Conservation (phyloP, 192 early-diverging fungal species). For the Coemansia sp. region DNA sequence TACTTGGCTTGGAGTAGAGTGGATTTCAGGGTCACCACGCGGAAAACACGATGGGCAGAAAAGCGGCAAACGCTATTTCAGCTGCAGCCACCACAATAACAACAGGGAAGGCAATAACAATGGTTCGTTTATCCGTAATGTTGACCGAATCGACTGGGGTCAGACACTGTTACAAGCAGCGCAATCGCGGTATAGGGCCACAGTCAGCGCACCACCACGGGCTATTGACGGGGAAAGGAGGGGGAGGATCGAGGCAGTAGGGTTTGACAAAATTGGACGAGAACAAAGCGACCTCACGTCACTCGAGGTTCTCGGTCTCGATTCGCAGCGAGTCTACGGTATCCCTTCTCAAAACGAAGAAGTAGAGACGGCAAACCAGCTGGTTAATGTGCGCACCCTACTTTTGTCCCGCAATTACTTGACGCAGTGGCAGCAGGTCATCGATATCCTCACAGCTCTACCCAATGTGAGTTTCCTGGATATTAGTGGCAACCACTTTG, state of each 20-base stretch:
- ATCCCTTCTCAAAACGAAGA: neutral
- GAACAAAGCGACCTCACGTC: conserved; percentile 14
- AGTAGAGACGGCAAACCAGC: neutral
- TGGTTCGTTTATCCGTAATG: conserved; percentile 42
- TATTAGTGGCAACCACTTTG: conserved; percentile 35
- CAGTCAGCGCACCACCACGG: conserved; percentile 5
- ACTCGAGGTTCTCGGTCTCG: conserved; percentile 17
- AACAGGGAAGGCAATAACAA: neutral
- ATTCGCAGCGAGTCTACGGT: conserved; percentile 9
- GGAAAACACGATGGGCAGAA: conserved; percentile 56
- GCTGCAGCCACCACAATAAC: too few relatives aligned
- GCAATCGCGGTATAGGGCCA: conserved; percentile 19
- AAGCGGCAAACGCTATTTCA: conserved; percentile 35
- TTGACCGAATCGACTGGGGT: conserved; percentile 37
- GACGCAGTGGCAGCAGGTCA: conserved; percentile 15
- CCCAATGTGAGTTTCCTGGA: conserved; percentile 14
- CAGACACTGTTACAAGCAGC: conserved; percentile 28
- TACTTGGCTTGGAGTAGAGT: conserved; percentile 57
- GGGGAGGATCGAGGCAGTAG: conserved; percentile 37
- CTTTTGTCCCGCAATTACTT: conserved; percentile 32
- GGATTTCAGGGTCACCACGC: conserved; percentile 18
- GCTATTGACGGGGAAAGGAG: conserved; percentile 28
- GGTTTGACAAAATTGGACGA: conserved; percentile 26
- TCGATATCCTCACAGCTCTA: conserved; percentile 10
- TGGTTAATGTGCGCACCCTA: conserved; percentile 15